phyloP scores from a whole-genome alignment of 1,284 basidiomycete species.

The Rhodotorula sp. region DNA sequence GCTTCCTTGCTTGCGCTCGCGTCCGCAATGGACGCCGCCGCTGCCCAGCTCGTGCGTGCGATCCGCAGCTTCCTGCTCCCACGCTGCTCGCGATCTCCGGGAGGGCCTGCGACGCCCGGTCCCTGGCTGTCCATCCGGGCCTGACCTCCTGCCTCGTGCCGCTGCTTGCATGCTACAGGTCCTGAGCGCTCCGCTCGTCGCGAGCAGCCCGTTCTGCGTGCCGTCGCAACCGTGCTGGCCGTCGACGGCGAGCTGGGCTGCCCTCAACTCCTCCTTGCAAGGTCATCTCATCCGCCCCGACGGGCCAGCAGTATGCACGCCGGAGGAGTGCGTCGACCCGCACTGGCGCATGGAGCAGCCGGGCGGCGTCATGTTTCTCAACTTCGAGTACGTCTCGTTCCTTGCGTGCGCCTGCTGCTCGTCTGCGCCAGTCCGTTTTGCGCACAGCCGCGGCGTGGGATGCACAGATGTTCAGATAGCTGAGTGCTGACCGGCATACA shows the following conservation, averaged over 20 bases:
- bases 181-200: neutral
- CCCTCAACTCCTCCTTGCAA: slow-evolving; percentile 1
- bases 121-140: neutral
- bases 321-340: neutral
- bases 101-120: no score
- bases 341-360: slow-evolving; percentile 25
- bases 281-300: slow-evolving; percentile 11
- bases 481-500: no score
- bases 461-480: neutral
- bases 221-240: slow-evolving; percentile 19
- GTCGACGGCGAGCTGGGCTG: neutral
- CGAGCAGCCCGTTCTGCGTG: slow-evolving; percentile 9
- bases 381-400: slow-evolving; percentile 19
- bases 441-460: neutral
- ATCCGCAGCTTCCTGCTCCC: no score
- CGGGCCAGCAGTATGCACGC: neutral
- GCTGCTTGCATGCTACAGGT: neutral
- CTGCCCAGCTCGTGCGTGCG: no score
- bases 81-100: no score
- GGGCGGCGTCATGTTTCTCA: slow-evolving; percentile 13
- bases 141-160: neutral
- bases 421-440: neutral
- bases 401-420: neutral
- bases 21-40: no score
- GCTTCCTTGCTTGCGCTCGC: no score